Conservation (phyloP, 2,329 filamentous ascomycete genomes). For the Talaromyces sp. region DNA sequence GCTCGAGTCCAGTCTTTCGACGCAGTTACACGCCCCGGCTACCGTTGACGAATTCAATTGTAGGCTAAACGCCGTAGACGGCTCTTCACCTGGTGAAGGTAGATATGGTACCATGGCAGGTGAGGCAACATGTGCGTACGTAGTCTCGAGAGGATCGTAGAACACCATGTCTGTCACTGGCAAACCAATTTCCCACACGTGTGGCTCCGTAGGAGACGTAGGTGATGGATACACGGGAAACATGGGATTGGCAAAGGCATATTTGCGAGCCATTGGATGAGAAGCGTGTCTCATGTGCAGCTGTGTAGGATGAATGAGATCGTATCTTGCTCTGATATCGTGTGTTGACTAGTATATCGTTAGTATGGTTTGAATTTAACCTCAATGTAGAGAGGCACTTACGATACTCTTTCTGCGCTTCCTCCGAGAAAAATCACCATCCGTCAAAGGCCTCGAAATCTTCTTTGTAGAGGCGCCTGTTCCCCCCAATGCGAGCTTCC, state of each 20-base stretch:
- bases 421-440: background rate
- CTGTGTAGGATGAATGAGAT: conserved; percentile 6
- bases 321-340: conserved; percentile 6
- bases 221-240: background rate
- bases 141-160: conserved; percentile 3
- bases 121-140: conserved; percentile 19
- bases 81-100: conserved; percentile 24
- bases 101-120: conserved; percentile 27
- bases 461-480: background rate
- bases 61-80: conserved; percentile 25
- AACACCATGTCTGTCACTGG: background rate
- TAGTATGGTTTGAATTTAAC: conserved; percentile 17
- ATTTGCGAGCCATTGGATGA: conserved; percentile 3
- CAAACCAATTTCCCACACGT: background rate
- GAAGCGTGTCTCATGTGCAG: background rate
- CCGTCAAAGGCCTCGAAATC: background rate
- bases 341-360: background rate
- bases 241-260: background rate
- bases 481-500: conserved; percentile 21
- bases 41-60: background rate
- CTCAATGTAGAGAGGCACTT: background rate
- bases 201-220: conserved; percentile 5
- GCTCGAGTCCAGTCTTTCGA: conserved; percentile 29
- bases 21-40: conserved; percentile 26
- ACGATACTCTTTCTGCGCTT: conserved; percentile 1